Evolutionary conservation across 2,329 filamentous ascomycete species (phyloP), one percentile per base, ranked within the genome.

Genomic region (Aspergillus sp.): DNA sequence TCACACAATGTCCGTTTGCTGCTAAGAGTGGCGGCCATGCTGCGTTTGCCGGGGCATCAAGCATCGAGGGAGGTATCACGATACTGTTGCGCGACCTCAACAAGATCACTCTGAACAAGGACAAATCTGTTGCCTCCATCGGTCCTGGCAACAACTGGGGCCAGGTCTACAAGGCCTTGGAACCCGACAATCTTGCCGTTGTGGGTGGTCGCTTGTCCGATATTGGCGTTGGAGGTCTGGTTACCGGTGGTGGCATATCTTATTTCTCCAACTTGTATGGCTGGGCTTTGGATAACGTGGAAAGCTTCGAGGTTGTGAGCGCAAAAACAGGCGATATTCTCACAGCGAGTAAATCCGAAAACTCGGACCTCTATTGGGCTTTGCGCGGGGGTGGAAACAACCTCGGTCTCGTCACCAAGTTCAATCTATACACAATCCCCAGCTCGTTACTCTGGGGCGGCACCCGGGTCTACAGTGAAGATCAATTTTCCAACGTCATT

Each of bases 1-100:
- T 70, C 2, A 70, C 68, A 3, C 56, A 61, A 5, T 77, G 75
- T 30, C 68, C 70, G 0, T 86, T 86, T 61, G 83, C 83, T 6
- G 70, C 84, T 62, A 82, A 83, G 62, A 81, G 80, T 7, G 84
- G 83, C 27, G 84, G 84, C 1, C 83, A 86, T 69, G 82, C 81
- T 56, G 80, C 82, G 4, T 84, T 84, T 64, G 75, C 80, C 17
- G 79, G 80, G 59, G 80, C 79, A 40, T 77, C 83, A 2, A 86
- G 79, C 61, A 79, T 82, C 47, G 68, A 77, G 13, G 77, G 65
- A 40, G 75, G 74, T 6, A 66, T 77, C 42, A 72, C 67, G 11
- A 71, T 77, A 44, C 68, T 68, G 57, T 64, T 76, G 41, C 62
- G 61, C 7, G 61, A 65, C 11, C 60, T 77, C 56, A 69, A 72